A percentile compares a stretch with the other conserved stretches of the same genome.
Evolutionary conservation across 2,329 filamentous ascomycete species (phyloP).

Genomic region (Hymenoscyphus occultus): DNA sequence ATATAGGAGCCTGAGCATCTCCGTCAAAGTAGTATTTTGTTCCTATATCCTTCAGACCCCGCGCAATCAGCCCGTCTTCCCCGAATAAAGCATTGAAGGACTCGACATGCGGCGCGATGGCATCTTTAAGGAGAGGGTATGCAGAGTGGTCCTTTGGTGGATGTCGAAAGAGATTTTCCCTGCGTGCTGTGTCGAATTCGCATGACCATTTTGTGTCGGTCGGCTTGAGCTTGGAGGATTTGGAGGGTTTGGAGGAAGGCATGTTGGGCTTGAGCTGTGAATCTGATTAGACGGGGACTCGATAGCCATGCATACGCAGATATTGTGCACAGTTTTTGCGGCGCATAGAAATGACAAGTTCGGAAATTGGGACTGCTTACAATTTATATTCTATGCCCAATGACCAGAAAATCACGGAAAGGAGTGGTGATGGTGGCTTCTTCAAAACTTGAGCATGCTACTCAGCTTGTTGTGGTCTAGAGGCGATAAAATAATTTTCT

Average conservation of each 20-base stretch:
- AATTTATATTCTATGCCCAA: not conserved
- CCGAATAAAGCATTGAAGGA: slow-evolving; percentile 92
- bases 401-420: not conserved
- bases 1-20: slow-evolving; percentile 57
- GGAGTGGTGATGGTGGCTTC: not conserved
- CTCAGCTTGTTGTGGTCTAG: not conserved
- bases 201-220: slow-evolving; percentile 76
- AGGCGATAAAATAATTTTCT: not conserved
- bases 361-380: not conserved
- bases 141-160: slow-evolving; percentile 84
- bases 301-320: not conserved
- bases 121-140: slow-evolving; percentile 79
- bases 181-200: slow-evolving; percentile 79
- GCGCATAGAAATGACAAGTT: not conserved
- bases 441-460: not conserved
- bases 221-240: slow-evolving; percentile 14
- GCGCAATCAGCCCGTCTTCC: slow-evolving; percentile 67
- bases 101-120: slow-evolving; percentile 89
- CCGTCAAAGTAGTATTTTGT: slow-evolving; percentile 85
- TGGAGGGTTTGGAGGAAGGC: slow-evolving; percentile 10
- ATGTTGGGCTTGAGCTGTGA: slow-evolving; percentile 8
- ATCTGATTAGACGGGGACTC: not conserved
- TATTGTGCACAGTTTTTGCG: not conserved
- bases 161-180: slow-evolving; percentile 84
- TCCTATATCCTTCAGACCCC: slow-evolving; percentile 84